A percentile compares a stretch with the other conserved stretches of the same genome.
Evolutionary conservation across 2,329 filamentous ascomycete genomes (phyloP).

Genomic region (Botrytis elliptica): DNA sequence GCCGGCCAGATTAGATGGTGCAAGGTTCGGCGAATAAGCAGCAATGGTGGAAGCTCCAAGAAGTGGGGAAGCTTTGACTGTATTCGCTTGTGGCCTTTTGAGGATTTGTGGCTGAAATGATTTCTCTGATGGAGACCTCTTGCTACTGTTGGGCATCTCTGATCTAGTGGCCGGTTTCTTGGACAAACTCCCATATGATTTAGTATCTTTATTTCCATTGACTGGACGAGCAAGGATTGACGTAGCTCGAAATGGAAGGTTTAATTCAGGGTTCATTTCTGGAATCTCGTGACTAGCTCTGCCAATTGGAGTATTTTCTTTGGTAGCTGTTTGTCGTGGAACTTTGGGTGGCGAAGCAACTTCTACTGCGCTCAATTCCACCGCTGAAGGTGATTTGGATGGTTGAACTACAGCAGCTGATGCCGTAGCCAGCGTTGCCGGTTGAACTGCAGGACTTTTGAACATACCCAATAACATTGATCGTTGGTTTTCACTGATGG

Average conservation of each 20-base stretch:
- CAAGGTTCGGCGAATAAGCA: slow-evolving; percentile 33
- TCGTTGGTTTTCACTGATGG: slow-evolving; percentile 34
- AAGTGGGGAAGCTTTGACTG: slow-evolving; percentile 24
- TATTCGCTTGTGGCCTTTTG: slow-evolving; percentile 47
- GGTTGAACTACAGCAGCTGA: slow-evolving; percentile 31
- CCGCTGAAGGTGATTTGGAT: slow-evolving; percentile 34
- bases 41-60: slow-evolving; percentile 29
- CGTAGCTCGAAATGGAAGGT: slow-evolving; percentile 35
- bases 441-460: slow-evolving; percentile 34
- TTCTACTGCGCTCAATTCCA: slow-evolving; percentile 39
- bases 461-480: slow-evolving; percentile 37
- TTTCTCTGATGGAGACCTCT: slow-evolving; percentile 40
- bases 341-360: slow-evolving; percentile 28
- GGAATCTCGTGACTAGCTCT: slow-evolving; percentile 12
- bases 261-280: slow-evolving; percentile 34
- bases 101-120: slow-evolving; percentile 54
- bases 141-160: slow-evolving; percentile 7
- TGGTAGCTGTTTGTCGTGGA: not conserved
- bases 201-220: slow-evolving; percentile 25
- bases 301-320: slow-evolving; percentile 22
- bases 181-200: slow-evolving; percentile 9
- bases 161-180: slow-evolving; percentile 6
- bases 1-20: not conserved
- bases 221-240: slow-evolving; percentile 35
- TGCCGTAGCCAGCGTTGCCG: slow-evolving; percentile 23